A percentile compares a stretch with the other conserved stretches of the same genome.
These are phyloP conservation scores for Chamaenerion angustifolium DNA, from an alignment of 345 rosid species.

Conservation along the genomic window DNA sequence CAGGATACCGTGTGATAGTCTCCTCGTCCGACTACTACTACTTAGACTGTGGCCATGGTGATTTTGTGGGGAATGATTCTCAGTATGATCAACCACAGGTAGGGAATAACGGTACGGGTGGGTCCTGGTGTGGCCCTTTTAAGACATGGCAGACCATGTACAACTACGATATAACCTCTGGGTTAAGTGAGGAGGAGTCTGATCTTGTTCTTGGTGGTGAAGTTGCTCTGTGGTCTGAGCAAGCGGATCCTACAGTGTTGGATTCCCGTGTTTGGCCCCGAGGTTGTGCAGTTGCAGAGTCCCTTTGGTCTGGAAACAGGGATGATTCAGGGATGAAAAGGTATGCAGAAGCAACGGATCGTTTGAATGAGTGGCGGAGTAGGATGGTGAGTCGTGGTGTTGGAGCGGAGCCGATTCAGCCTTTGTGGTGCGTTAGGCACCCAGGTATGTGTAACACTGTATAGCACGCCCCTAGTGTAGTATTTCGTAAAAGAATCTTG, in stretches of 20 bases:
- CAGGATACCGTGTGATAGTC: constrained; percentile 67
- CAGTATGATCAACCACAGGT: constrained; percentile 31
- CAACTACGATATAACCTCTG: constrained; percentile 62
- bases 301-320: constrained; percentile 72
- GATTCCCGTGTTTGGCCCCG: constrained; percentile 76
- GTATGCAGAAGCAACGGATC: constrained; percentile 50
- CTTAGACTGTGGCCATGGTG: constrained; percentile 77
- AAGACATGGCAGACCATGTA: constrained; percentile 88
- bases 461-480: no score
- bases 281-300: constrained; percentile 68
- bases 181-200: constrained; percentile 52
- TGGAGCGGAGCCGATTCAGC: constrained; percentile 78
- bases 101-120: constrained; percentile 16
- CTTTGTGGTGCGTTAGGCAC: constrained; percentile 69
- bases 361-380: constrained; percentile 73
- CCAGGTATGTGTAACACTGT: constrained; percentile 77
- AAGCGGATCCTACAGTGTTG: constrained; percentile 54
- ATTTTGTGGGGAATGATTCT: constrained; percentile 61
- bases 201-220: constrained; percentile 76
- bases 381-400: constrained; percentile 76
- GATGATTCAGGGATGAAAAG: constrained; percentile 56
- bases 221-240: constrained; percentile 93
- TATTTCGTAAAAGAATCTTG: no score
- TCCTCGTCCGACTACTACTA: constrained; percentile 80
- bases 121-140: constrained; percentile 81